Evolutionary conservation across 345 rosid genomes (phyloP).

Genomic region (Rhodomyrtus tomentosa): DNA sequence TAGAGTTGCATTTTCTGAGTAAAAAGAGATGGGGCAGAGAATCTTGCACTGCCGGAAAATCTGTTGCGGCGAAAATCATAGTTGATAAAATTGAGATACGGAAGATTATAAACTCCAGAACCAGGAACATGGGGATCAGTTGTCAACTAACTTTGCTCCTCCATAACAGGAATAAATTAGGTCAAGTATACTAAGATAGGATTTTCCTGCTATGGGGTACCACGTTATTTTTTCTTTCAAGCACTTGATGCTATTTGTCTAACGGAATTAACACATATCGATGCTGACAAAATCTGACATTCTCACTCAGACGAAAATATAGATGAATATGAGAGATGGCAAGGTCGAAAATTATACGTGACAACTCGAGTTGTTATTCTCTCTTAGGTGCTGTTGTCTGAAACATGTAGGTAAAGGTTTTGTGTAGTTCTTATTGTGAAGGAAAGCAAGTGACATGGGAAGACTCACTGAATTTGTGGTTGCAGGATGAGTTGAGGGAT

Average conservation of each 20-base stretch:
- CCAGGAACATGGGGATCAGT: background rate
- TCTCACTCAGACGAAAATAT: background rate
- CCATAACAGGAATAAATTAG: background rate
- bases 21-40: background rate
- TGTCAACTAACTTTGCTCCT: background rate
- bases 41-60: background rate
- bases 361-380: background rate
- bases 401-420: background rate
- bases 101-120: background rate
- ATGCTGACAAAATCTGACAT: background rate
- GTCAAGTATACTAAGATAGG: no score
- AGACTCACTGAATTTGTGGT: background rate
- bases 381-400: background rate
- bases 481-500: constrained; percentile 62
- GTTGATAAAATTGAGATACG: background rate
- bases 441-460: background rate
- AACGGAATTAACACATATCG: background rate
- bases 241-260: background rate
- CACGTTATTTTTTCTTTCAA: background rate
- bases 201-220: background rate
- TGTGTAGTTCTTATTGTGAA: background rate
- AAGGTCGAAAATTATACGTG: background rate
- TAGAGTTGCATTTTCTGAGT: background rate
- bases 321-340: background rate
- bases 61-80: background rate